Evolutionary conservation across 1,139 yeast genomes (phyloP).

Genomic region (Suhomyces bribrorum): DNA sequence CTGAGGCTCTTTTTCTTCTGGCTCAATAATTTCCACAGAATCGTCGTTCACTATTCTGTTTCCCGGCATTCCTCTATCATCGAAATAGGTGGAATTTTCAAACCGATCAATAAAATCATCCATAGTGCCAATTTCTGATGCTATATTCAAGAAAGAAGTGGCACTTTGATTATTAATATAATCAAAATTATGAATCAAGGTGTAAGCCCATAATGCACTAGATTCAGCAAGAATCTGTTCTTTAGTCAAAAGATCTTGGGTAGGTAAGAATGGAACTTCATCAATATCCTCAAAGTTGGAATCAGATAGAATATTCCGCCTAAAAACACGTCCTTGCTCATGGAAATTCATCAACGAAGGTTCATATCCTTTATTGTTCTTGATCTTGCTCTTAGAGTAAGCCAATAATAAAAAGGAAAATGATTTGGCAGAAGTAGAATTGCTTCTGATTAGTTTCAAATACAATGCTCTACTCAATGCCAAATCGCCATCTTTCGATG

Average conservation of each 20-base stretch:
- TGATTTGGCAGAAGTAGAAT: conserved; percentile 41
- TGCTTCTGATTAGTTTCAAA: conserved; percentile 49
- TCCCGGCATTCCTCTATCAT: conserved; percentile 26
- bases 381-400: conserved; percentile 45
- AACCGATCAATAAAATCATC: conserved; percentile 55
- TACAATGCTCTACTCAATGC: conserved; percentile 73
- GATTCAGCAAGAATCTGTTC: conserved; percentile 68
- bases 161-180: conserved; percentile 45
- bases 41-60: conserved; percentile 23
- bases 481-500: conserved; percentile 80
- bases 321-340: conserved; percentile 48
- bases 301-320: conserved; percentile 45
- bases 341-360: conserved; percentile 43
- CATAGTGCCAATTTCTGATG: conserved; percentile 47
- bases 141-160: conserved; percentile 56
- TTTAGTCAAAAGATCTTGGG: conserved; percentile 38
- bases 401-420: conserved; percentile 58
- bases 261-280: conserved; percentile 71
- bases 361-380: conserved; percentile 14
- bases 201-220: conserved; percentile 70
- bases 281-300: conserved; percentile 24
- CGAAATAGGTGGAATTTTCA: conserved; percentile 48
- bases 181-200: conserved; percentile 42
- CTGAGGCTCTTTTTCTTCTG: conserved; percentile 1
- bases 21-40: conserved; percentile 7